phyloP scores from a whole-genome alignment of 2,329 filamentous ascomycete species.

The Gnomoniopsis sp. region DNA sequence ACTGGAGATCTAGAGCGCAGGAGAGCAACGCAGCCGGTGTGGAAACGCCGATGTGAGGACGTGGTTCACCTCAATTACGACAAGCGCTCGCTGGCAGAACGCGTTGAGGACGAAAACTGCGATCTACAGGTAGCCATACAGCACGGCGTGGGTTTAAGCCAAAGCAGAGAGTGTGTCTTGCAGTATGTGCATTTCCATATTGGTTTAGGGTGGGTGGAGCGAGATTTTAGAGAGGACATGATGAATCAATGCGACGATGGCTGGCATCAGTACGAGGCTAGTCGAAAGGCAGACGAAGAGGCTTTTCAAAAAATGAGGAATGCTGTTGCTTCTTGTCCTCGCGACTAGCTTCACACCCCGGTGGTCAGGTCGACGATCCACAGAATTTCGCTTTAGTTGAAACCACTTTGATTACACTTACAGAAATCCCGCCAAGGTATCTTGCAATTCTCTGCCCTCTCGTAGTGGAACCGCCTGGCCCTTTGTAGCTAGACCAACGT shows the following conservation, averaged over 20 bases:
- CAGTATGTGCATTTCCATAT: slow-evolving; percentile 7
- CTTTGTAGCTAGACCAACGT: slow-evolving; percentile 25
- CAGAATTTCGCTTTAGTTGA: not conserved
- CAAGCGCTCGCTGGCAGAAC: not conserved
- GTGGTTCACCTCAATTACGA: slow-evolving; percentile 6
- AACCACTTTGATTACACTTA: not conserved
- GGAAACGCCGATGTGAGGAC: not conserved
- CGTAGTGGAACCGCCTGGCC: slow-evolving; percentile 23
- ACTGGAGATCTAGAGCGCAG: not conserved
- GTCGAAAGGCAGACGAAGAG: not conserved
- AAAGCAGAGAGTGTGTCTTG: not conserved
- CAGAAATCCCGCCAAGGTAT: slow-evolving; percentile 19
- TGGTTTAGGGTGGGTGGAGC: not conserved
- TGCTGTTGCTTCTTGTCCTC: not conserved
- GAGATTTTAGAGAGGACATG: slow-evolving; percentile 4
- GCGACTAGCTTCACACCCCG: not conserved
- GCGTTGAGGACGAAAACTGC: not conserved
- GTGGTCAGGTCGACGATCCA: not conserved
- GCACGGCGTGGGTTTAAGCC: not conserved
- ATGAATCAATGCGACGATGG: slow-evolving; percentile 2
- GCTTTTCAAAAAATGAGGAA: not conserved
- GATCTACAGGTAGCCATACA: not conserved
- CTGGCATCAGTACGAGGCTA: not conserved
- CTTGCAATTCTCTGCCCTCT: slow-evolving; percentile 23
- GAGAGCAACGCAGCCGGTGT: not conserved